Percentiles rank a stretch among this genome's conserved stretches.
phyloP scores from a whole-genome alignment of 148 eudicot species.

The Cornus kousa region DNA sequence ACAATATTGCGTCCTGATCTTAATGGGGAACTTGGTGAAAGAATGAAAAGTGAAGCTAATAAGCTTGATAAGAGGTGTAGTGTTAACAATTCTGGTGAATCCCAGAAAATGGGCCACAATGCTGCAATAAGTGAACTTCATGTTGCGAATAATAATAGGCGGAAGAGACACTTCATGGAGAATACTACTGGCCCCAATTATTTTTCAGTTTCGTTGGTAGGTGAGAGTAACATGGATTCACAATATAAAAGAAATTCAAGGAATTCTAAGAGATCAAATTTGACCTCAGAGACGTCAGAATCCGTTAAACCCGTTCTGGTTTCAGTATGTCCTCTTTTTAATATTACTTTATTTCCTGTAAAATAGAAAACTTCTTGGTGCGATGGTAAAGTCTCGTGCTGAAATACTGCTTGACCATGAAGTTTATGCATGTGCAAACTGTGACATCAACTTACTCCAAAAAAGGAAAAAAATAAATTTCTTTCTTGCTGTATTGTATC shows the following conservation, averaged over 20 bases:
- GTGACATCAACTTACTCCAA: neutral
- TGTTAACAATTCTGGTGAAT: neutral
- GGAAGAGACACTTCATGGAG: slow-evolving; percentile 19
- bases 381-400: too few species aligned
- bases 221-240: neutral
- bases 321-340: slow-evolving; percentile 20
- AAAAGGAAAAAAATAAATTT: neutral
- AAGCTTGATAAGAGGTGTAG: slow-evolving; percentile 15
- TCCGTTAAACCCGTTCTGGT: slow-evolving; percentile 23
- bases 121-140: neutral
- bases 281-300: slow-evolving; percentile 20
- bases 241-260: neutral
- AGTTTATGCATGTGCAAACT: neutral
- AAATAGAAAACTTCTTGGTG: neutral
- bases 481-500: neutral
- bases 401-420: neutral
- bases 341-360: neutral
- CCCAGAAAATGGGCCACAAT: slow-evolving; percentile 7
- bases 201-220: slow-evolving; percentile 5
- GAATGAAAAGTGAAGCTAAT: slow-evolving; percentile 1
- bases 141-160: slow-evolving; percentile 11
- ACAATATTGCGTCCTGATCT: neutral
- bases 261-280: slow-evolving; percentile 12
- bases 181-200: slow-evolving; percentile 8
- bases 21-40: neutral